phyloP scores from a whole-genome alignment of 257 asterid genomes.

The Nicotiana benthamiana region DNA sequence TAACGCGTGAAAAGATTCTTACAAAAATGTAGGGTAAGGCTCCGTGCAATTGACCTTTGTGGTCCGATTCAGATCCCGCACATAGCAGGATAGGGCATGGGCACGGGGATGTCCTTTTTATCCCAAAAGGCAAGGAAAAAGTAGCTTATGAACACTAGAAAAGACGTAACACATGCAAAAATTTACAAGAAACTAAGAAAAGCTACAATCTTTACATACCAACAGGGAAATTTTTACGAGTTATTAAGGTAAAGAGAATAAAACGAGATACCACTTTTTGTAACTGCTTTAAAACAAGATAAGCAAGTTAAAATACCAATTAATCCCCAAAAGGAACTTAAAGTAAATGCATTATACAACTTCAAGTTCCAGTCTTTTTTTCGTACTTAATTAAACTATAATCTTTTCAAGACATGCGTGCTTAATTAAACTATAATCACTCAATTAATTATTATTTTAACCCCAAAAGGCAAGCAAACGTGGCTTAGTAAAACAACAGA shows the following conservation, averaged over 20 bases:
- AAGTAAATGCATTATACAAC: not conserved
- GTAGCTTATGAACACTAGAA: not conserved
- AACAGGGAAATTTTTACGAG: no score
- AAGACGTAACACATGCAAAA: not conserved
- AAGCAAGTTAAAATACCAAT: not conserved
- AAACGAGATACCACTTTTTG: no score
- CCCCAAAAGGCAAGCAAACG: not conserved
- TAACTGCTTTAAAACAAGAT: not conserved
- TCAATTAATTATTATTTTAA: not conserved
- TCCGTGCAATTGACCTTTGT: accelerated
- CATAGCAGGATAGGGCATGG: no score
- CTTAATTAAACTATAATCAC: not conserved
- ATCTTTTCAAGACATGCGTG: not conserved
- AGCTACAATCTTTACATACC: not conserved
- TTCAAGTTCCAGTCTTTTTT: conserved; percentile 7
- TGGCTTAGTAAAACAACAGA: not conserved
- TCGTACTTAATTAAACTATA: no score
- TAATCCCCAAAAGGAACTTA: not conserved
- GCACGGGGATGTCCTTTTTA: not conserved
- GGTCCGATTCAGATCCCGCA: no score
- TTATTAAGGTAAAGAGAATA: no score
- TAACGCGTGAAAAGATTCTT: no score
- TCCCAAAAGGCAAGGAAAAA: not conserved
- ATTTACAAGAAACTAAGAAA: not conserved
- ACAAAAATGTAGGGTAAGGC: no score